Evolutionary conservation across 352 stramenopile genomes (phyloP).

Genomic region (Globisporangium recalcitrans): DNA sequence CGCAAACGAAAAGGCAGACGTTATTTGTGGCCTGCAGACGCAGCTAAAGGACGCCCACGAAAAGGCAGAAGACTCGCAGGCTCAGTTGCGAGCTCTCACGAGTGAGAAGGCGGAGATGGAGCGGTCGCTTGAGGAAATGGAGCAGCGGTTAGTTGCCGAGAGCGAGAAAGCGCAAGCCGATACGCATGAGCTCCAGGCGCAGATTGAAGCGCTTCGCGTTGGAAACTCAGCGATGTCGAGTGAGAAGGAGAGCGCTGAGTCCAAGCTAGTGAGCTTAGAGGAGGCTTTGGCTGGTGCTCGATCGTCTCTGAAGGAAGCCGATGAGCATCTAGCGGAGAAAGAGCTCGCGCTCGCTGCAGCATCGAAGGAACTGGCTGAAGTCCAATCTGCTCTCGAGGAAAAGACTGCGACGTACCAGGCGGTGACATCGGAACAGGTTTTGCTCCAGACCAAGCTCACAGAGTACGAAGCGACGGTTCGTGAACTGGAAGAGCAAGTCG

Average conservation of each 20-base stretch:
- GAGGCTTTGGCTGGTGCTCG: background rate
- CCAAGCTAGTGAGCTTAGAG: background rate
- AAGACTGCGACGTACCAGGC: background rate
- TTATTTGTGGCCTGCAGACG: constrained; percentile 7
- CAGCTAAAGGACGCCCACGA: constrained; percentile 12
- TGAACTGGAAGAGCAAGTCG: constrained; percentile 15
- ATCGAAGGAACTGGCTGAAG: background rate
- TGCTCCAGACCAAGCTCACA: background rate
- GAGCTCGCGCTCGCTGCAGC: background rate
- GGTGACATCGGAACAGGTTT: background rate
- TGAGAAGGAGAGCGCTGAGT: constrained; percentile 7
- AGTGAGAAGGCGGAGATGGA: constrained; percentile 6
- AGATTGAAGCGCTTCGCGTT: constrained; percentile 3
- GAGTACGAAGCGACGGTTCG: background rate
- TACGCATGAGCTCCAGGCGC: background rate
- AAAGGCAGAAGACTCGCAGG: constrained; percentile 13
- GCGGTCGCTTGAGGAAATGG: constrained; percentile 1
- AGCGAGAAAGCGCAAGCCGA: background rate
- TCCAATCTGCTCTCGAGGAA: constrained; percentile 4
- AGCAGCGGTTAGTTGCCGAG: constrained; percentile 8
- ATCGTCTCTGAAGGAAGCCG: background rate
- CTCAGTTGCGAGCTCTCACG: constrained; percentile 19
- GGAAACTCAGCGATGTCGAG: constrained; percentile 4
- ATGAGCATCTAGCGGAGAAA: background rate
- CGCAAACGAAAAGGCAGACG: constrained; percentile 11